These are phyloP conservation scores for Aspergillus heteromorphus DNA, from an alignment of 495 filamentous ascomycete genomes.

Conservation along the genomic window DNA sequence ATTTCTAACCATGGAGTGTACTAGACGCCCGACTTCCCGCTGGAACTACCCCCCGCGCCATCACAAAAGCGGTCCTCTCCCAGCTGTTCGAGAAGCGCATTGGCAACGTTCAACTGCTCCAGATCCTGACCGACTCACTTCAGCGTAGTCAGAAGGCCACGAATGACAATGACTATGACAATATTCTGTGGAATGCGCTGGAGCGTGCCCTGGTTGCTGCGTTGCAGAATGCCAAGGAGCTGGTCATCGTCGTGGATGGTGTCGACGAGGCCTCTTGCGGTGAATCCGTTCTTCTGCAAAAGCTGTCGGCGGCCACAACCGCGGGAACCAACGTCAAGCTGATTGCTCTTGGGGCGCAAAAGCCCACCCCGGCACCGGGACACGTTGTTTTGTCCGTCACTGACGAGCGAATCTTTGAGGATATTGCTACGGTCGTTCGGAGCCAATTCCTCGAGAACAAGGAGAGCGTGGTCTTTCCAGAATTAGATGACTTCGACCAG, in stretches of 20 bases:
- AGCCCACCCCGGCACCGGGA: constrained; percentile 11
- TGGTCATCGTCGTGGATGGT: constrained; percentile 37
- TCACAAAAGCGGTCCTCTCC: constrained; percentile 29
- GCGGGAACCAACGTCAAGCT: constrained; percentile 26
- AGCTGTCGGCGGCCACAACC: constrained; percentile 17
- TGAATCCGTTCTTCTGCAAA: constrained; percentile 25
- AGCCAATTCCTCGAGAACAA: constrained; percentile 6
- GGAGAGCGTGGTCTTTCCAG: background rate
- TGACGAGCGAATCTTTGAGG: constrained; percentile 20
- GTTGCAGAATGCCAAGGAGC: constrained; percentile 28
- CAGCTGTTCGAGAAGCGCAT: constrained; percentile 40
- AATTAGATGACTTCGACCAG: constrained; percentile 11
- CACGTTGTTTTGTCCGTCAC: constrained; percentile 13
- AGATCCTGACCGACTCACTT: constrained; percentile 29
- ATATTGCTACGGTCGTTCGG: constrained; percentile 20
- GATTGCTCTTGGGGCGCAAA: constrained; percentile 30
- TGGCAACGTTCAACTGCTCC: constrained; percentile 33
- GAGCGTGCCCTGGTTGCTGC: constrained; percentile 16
- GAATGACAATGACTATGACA: constrained; percentile 25
- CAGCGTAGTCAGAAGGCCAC: constrained; percentile 24
- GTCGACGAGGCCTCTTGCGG: constrained; percentile 31
- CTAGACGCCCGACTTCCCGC: constrained; percentile 15
- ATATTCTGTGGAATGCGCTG: constrained; percentile 14
- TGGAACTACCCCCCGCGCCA: constrained; percentile 13
- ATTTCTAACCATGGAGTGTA: background rate